Conservation (phyloP, 805 yeast species). For the Kodamaea kaohsiungensis region DNA sequence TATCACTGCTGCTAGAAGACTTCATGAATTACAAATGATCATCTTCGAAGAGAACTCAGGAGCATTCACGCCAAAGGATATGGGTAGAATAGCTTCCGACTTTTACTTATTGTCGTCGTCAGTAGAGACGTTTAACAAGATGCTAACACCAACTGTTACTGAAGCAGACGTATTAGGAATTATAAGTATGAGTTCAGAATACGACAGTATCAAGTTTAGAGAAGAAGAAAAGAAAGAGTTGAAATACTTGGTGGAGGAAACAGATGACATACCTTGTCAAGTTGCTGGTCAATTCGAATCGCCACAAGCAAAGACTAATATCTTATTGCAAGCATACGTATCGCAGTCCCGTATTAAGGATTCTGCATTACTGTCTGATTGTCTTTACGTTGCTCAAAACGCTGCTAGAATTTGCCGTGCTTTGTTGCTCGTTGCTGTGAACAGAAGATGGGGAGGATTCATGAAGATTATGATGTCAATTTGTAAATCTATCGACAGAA, state of each 20-base stretch:
- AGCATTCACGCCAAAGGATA: slow-evolving; percentile 78
- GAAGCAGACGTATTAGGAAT: slow-evolving; percentile 90
- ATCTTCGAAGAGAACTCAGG: slow-evolving; percentile 84
- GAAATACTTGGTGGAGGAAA: slow-evolving; percentile 52
- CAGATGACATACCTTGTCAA: slow-evolving; percentile 67
- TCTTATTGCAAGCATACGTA: slow-evolving; percentile 83
- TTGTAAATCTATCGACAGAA: slow-evolving; percentile 82
- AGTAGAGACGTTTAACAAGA: slow-evolving; percentile 84
- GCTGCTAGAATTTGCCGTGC: slow-evolving; percentile 93
- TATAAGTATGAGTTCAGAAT: slow-evolving; percentile 90
- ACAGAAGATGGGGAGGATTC: slow-evolving; percentile 88
- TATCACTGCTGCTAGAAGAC: slow-evolving; percentile 72
- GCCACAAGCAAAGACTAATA: slow-evolving; percentile 83
- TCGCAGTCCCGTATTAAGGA: slow-evolving; percentile 73
- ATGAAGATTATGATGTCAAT: slow-evolving; percentile 72
- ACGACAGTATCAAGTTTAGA: slow-evolving; percentile 84
- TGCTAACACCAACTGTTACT: slow-evolving; percentile 80
- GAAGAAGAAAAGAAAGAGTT: slow-evolving; percentile 85
- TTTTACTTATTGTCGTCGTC: slow-evolving; percentile 83
- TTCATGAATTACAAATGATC: slow-evolving; percentile 91
- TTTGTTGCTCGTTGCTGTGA: slow-evolving; percentile 79
- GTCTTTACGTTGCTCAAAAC: slow-evolving; percentile 93
- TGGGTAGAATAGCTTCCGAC: slow-evolving; percentile 94
- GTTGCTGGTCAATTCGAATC: slow-evolving; percentile 75
- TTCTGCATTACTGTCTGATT: slow-evolving; percentile 81